A percentile compares a stretch with the other conserved stretches of the same genome.
Evolutionary conservation across 148 eudicot genomes (phyloP).

Genomic region (Agrostemma githago): DNA sequence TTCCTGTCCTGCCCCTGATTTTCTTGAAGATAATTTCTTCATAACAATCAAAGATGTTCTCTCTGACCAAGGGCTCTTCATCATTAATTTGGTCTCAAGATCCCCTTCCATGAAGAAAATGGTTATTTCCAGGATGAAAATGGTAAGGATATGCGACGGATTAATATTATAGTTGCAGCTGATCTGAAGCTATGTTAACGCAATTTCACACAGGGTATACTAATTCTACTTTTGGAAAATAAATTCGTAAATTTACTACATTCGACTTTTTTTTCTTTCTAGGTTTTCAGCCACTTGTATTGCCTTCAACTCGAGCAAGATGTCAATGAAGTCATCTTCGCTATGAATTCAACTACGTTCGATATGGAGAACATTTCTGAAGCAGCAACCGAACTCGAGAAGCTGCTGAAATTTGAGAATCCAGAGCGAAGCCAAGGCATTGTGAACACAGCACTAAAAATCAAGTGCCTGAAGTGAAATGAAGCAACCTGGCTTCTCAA

Average conservation of each 20-base stretch:
- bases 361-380: slow-evolving; percentile 41
- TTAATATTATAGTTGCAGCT: neutral
- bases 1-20: slow-evolving; percentile 84
- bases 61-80: slow-evolving; percentile 78
- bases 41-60: slow-evolving; percentile 47
- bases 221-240: neutral
- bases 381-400: slow-evolving; percentile 44
- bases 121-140: slow-evolving; percentile 66
- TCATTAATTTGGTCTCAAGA: slow-evolving; percentile 83
- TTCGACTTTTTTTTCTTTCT: slow-evolving; percentile 15
- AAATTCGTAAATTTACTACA: neutral
- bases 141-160: slow-evolving; percentile 44
- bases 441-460: slow-evolving; percentile 45
- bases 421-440: slow-evolving; percentile 42
- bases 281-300: slow-evolving; percentile 74
- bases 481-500: neutral
- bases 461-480: slow-evolving; percentile 40
- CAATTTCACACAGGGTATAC: neutral
- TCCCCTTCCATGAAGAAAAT: slow-evolving; percentile 60
- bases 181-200: neutral
- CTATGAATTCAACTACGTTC: slow-evolving; percentile 40
- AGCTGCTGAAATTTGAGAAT: slow-evolving; percentile 42
- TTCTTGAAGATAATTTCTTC: slow-evolving; percentile 77
- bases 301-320: slow-evolving; percentile 84
- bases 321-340: slow-evolving; percentile 86